Evolutionary conservation across 2,329 filamentous ascomycete species (phyloP).

Genomic region (Pseudogymnoascus sp.): DNA sequence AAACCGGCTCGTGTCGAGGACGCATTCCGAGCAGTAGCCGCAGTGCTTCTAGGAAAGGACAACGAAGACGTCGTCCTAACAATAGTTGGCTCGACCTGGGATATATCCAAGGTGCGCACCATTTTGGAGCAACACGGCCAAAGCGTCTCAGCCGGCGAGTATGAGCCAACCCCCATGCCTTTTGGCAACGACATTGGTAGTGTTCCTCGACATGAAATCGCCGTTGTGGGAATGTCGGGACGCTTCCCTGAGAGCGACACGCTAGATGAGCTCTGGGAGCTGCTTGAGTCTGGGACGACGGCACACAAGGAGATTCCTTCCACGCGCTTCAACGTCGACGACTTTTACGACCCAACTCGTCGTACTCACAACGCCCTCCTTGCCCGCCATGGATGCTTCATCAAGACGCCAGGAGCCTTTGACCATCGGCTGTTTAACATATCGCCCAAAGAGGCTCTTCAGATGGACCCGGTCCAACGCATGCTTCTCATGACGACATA

Average conservation of each 20-base stretch:
- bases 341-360: constrained; percentile 61
- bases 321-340: constrained; percentile 64
- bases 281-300: constrained; percentile 62
- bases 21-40: not conserved
- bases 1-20: not conserved
- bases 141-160: not conserved
- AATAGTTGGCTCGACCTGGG: constrained; percentile 36
- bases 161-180: not conserved
- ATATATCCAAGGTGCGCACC: not conserved
- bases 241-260: constrained; percentile 30
- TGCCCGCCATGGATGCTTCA: constrained; percentile 67
- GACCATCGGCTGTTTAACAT: constrained; percentile 79
- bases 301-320: constrained; percentile 55
- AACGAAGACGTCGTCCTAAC: constrained; percentile 38
- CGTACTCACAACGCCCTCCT: constrained; percentile 68
- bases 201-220: constrained; percentile 21
- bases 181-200: not conserved
- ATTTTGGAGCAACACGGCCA: not conserved
- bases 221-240: constrained; percentile 33
- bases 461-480: constrained; percentile 73
- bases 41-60: not conserved
- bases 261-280: constrained; percentile 31
- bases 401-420: constrained; percentile 64
- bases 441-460: constrained; percentile 69
- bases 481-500: constrained; percentile 69